These are phyloP conservation scores for Rosa hybrid DNA, from an alignment of 331 rosid genomes.

Conservation along the genomic window DNA sequence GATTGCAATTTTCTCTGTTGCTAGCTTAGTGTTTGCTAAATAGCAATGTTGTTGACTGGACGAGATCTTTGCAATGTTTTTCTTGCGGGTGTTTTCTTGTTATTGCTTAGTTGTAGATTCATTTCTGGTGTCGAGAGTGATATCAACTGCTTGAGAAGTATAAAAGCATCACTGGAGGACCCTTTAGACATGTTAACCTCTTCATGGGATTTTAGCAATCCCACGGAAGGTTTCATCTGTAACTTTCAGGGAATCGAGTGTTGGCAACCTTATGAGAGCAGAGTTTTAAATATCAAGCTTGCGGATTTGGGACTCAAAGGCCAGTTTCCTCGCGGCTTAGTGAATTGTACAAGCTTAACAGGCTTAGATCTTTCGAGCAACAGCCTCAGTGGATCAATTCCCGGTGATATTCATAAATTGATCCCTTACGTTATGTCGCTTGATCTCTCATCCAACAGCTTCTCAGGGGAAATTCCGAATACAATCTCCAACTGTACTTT, in stretches of 20 bases:
- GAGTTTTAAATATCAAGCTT: constrained; percentile 60
- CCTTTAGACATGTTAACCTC: constrained; percentile 41
- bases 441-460: constrained; percentile 70
- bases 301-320: constrained; percentile 76
- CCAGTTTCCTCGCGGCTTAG: constrained; percentile 47
- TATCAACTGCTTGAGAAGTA: too few species aligned
- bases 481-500: constrained; percentile 46
- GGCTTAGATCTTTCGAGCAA: constrained; percentile 76
- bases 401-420: constrained; percentile 28
- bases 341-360: constrained; percentile 64
- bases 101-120: too few species aligned
- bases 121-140: too few species aligned
- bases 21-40: too few species aligned
- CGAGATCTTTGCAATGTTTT: too few species aligned
- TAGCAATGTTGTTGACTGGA: too few species aligned
- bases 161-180: too few species aligned
- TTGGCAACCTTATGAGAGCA: constrained; percentile 88
- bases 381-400: constrained; percentile 53
- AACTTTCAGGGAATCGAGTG: constrained; percentile 74
- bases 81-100: background rate
- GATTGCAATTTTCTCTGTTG: too few species aligned
- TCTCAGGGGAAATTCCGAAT: constrained; percentile 59
- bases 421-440: constrained; percentile 26
- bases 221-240: constrained; percentile 66
- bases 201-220: constrained; percentile 72